Percentiles rank a stretch among this genome's conserved stretches.
Conservation (phyloP, 2,329 filamentous ascomycete species). For the Fonsecaea multimorphosa region DNA sequence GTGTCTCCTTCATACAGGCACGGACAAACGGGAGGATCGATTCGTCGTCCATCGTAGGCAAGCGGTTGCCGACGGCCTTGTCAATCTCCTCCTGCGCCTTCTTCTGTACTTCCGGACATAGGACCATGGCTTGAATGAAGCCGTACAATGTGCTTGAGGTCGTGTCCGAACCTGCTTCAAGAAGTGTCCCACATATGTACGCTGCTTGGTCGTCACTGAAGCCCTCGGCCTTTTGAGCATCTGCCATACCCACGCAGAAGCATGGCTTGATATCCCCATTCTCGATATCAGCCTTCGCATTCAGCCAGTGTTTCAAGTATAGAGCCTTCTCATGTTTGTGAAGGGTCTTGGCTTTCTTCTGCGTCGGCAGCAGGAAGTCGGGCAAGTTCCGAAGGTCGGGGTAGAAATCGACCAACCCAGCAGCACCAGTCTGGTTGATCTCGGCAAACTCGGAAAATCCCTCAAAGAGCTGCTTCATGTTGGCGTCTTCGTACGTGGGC, state of each 20-base stretch:
- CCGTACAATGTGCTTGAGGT: slow-evolving; percentile 27
- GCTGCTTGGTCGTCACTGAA: slow-evolving; percentile 46
- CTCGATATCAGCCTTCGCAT: slow-evolving; percentile 43
- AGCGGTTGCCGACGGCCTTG: slow-evolving; percentile 56
- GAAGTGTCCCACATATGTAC: slow-evolving; percentile 44
- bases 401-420: slow-evolving; percentile 55
- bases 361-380: slow-evolving; percentile 47
- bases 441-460: slow-evolving; percentile 52
- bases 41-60: slow-evolving; percentile 58
- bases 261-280: slow-evolving; percentile 43
- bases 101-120: slow-evolving; percentile 54
- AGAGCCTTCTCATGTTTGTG: slow-evolving; percentile 54
- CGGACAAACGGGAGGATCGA: slow-evolving; percentile 59
- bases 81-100: slow-evolving; percentile 59
- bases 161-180: slow-evolving; percentile 37
- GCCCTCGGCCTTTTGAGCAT: slow-evolving; percentile 42
- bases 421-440: slow-evolving; percentile 51
- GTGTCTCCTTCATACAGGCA: slow-evolving; percentile 61
- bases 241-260: slow-evolving; percentile 39
- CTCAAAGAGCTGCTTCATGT: slow-evolving; percentile 53
- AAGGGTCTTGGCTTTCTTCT: slow-evolving; percentile 49
- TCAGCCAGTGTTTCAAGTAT: slow-evolving; percentile 52
- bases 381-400: slow-evolving; percentile 55
- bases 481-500: slow-evolving; percentile 49
- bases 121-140: slow-evolving; percentile 58